Evolutionary conservation across 495 filamentous ascomycete genomes (phyloP).

Genomic region (Neurospora sp.): DNA sequence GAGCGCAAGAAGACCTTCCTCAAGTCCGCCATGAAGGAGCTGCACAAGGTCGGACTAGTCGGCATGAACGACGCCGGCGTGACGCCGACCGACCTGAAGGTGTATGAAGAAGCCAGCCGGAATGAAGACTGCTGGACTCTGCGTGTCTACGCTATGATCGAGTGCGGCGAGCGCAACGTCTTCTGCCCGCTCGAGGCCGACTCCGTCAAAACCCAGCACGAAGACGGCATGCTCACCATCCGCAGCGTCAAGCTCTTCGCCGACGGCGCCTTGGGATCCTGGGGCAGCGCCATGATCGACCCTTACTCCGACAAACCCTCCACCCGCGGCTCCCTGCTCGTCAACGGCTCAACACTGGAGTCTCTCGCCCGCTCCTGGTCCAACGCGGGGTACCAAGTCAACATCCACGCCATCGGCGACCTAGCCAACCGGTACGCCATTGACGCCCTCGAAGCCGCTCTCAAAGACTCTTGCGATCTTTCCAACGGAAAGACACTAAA

Average conservation of each 20-base stretch:
- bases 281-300: conserved; percentile 53
- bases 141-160: conserved; percentile 53
- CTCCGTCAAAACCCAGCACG: conserved; percentile 25
- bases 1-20: conserved; percentile 39
- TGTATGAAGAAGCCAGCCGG: conserved; percentile 38
- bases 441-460: conserved; percentile 39
- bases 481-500: no score
- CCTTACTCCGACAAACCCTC: conserved; percentile 50
- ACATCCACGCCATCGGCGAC: conserved; percentile 59
- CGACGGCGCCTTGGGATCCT: conserved; percentile 54
- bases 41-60: conserved; percentile 51
- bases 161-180: conserved; percentile 50
- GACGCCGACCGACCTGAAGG: conserved; percentile 35
- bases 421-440: conserved; percentile 49
- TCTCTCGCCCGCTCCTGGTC: conserved; percentile 41
- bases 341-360: conserved; percentile 44
- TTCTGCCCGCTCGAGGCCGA: conserved; percentile 43
- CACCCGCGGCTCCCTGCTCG: conserved; percentile 47
- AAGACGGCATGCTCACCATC: conserved; percentile 36
- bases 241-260: conserved; percentile 52
- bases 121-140: conserved; percentile 42
- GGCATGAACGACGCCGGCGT: conserved; percentile 56
- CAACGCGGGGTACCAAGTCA: conserved; percentile 42
- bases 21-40: conserved; percentile 42
- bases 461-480: conserved; percentile 30